Conservation (phyloP, 2,329 filamentous ascomycete species). For the Aspergillus terreus region DNA sequence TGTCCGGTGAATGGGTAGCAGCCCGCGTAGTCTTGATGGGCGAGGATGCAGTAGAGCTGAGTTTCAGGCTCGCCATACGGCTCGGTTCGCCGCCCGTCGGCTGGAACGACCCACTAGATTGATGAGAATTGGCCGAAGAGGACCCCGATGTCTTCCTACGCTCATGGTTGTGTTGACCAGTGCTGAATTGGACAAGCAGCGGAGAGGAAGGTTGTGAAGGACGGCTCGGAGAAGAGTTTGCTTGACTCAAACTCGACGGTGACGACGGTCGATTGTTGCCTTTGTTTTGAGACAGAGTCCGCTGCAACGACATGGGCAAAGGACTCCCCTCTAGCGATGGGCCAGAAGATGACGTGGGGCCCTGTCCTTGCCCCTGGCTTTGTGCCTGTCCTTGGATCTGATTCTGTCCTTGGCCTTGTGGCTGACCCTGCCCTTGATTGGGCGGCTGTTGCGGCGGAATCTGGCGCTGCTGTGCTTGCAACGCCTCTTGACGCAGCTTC, state of each 20-base stretch:
- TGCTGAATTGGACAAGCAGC: conserved; percentile 92
- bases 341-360: conserved; percentile 52
- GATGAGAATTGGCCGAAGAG: conserved; percentile 77
- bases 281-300: conserved; percentile 79
- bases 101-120: conserved; percentile 66
- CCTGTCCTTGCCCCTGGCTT: conserved; percentile 4
- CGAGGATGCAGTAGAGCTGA: conserved; percentile 52
- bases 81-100: conserved; percentile 70
- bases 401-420: conserved; percentile 1
- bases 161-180: conserved; percentile 69
- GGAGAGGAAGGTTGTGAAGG: conserved; percentile 82
- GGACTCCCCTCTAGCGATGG: conserved; percentile 81
- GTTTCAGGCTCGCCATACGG: conserved; percentile 53
- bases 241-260: conserved; percentile 73
- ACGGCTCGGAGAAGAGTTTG: conserved; percentile 82
- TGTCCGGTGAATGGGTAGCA: conserved; percentile 54
- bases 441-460: conserved; percentile 27
- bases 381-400: conserved; percentile 15
- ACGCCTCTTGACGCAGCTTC: conserved; percentile 85
- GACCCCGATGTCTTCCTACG: conserved; percentile 90
- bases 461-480: conserved; percentile 63
- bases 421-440: conserved; percentile 8
- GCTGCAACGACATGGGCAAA: conserved; percentile 72
- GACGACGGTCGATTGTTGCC: conserved; percentile 75
- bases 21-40: conserved; percentile 46